Evolutionary conservation across 2,329 filamentous ascomycete genomes (phyloP).

Genomic region (Chaetomium globosum): DNA sequence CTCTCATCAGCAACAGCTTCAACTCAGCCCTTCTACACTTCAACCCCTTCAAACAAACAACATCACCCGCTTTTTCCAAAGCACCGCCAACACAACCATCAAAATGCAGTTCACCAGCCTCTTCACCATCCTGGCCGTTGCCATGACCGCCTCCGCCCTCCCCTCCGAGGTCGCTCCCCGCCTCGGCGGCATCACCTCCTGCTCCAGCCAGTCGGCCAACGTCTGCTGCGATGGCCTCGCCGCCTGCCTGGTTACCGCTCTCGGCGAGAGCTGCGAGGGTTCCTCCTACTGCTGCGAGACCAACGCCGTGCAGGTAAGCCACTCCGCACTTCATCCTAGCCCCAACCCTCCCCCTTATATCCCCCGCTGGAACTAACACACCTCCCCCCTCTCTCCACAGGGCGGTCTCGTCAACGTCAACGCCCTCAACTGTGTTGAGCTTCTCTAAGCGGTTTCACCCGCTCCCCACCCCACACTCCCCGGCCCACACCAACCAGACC

Average conservation of each 20-base stretch:
- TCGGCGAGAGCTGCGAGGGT: conserved; percentile 17
- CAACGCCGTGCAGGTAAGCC: conserved; percentile 16
- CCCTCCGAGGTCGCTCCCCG: conserved; percentile 12
- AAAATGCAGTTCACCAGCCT: conserved; percentile 34
- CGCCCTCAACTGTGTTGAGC: conserved; percentile 18
- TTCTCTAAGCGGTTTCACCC: conserved; percentile 1
- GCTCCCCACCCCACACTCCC: neutral
- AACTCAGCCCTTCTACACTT: neutral
- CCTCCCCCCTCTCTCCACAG: neutral
- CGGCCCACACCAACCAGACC: neutral
- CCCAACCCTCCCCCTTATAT: neutral
- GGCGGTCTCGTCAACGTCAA: conserved; percentile 22
- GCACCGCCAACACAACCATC: conserved; percentile 12
- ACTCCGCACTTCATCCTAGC: neutral
- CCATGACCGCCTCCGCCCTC: conserved; percentile 29
- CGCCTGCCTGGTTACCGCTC: neutral
- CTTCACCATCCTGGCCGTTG: conserved; percentile 28
- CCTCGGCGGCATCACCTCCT: conserved; percentile 15
- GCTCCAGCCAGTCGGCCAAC: conserved; percentile 3
- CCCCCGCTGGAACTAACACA: neutral
- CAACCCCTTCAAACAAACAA: conserved; percentile 6
- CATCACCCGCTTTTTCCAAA: conserved; percentile 14
- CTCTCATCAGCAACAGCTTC: conserved; percentile 21
- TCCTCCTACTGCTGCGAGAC: conserved; percentile 27
- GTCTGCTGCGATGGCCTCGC: conserved; percentile 27